Conservation (phyloP, 2,329 filamentous ascomycete species). For the Xylariomycetidae sp. region DNA sequence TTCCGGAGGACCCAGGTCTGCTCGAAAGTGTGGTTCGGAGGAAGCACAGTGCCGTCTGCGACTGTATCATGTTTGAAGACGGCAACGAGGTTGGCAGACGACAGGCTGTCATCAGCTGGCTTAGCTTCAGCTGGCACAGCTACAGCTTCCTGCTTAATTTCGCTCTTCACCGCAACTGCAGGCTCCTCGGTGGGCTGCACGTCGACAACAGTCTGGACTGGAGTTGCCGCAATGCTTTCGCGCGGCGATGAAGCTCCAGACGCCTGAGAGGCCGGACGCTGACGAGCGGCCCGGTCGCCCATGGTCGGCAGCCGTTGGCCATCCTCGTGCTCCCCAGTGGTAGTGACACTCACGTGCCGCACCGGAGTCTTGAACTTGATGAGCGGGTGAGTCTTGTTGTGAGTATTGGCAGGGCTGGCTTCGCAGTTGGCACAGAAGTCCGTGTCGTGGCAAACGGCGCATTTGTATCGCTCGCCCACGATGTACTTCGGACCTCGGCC, state of each 20-base stretch:
- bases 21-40: constrained; percentile 68
- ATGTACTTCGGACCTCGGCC: constrained; percentile 61
- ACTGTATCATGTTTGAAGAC: constrained; percentile 74
- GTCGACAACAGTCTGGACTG: constrained; percentile 67
- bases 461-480: constrained; percentile 88
- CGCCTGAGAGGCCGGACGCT: constrained; percentile 35
- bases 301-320: constrained; percentile 61
- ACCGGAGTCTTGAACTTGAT: constrained; percentile 97
- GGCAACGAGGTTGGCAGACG: constrained; percentile 36
- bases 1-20: constrained; percentile 93
- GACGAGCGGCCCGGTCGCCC: constrained; percentile 53
- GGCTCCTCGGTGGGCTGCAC: constrained; percentile 56
- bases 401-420: constrained; percentile 72
- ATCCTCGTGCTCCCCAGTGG: constrained; percentile 68
- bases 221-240: constrained; percentile 39
- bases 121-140: constrained; percentile 7
- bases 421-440: constrained; percentile 96
- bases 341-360: constrained; percentile 80
- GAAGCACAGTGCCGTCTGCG: constrained; percentile 67
- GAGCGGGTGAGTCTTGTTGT: constrained; percentile 94
- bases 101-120: no score
- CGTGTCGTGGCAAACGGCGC: constrained; percentile 86
- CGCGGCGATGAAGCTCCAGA: constrained; percentile 47
- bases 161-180: constrained; percentile 20
- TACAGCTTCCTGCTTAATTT: constrained; percentile 17